Base-by-base conservation (phyloP, 495 filamentous ascomycete species). In the Trichoderma parareesei region DNA sequence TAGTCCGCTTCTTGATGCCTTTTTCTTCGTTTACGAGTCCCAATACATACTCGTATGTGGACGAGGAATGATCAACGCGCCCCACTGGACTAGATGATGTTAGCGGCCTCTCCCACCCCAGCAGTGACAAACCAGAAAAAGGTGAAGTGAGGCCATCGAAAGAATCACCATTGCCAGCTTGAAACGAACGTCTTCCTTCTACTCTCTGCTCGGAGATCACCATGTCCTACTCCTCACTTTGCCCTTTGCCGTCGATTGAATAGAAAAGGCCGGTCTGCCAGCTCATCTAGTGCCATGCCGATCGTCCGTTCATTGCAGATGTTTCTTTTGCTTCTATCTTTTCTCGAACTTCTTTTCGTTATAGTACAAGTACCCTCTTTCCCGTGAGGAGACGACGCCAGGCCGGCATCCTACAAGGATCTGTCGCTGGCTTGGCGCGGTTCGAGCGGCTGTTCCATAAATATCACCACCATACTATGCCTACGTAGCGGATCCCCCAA, bases 401-500 rank as follows among this genome's bases (percentile, higher is more conserved):
- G 27, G 27, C 27, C 2, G 2, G 27, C 27, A 27, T 27, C 27
- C 27, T 27, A 5, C 53, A 4, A 16, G 53, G 27, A 57, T 57
- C 27, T 27, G 27, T 27, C 27, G 27, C 27, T 57, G 14, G 14
- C 53, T 38, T 57, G 53, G 53, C 53, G 53, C 53, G 53, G 27
- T 57, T 35, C 53, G 53, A 57, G 53, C 53, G 53, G 53, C 53
- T 57, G 53, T 57, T 57, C 53, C 53, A 57, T 57, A 57, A 57
- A 57, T 57, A 57, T 57, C 53, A 57, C 33, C 53, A 27, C 27
- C 27, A 27, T 0, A 27, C 27, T 27, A 27, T 27, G 27, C 27
- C 27, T 27, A 27, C 27, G 27, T 27, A 37, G 53, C 53, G 53
- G 53, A 57, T 33, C 53, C 53, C 27, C 27, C 27, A 27, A 27